A percentile compares a stretch with the other conserved stretches of the same genome.
Conservation (phyloP, 106 monocot genomes). For the Cymbidium sinense region DNA sequence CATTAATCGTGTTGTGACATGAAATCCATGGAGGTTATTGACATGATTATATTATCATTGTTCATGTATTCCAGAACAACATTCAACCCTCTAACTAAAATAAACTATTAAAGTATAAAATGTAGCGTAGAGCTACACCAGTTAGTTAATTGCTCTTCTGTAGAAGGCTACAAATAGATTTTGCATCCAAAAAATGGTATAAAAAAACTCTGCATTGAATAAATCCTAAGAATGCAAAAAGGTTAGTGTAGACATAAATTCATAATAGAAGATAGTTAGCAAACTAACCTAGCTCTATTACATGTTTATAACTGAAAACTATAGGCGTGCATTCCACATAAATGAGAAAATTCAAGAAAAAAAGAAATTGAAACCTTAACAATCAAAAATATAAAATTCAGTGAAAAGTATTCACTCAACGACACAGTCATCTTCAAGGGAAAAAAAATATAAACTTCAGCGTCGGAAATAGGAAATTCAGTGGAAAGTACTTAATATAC, state of each 20-base stretch:
- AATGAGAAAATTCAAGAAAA: neutral
- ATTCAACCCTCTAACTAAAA: too few species aligned
- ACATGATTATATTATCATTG: too few species aligned
- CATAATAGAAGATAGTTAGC: neutral
- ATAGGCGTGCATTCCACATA: neutral
- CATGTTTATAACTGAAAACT: neutral
- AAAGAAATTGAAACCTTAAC: neutral
- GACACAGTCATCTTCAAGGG: too few species aligned
- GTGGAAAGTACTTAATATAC: neutral
- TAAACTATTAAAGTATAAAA: too few species aligned
- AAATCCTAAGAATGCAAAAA: neutral
- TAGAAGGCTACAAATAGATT: neutral
- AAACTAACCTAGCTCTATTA: neutral
- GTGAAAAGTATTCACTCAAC: too few species aligned
- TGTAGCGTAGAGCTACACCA: too few species aligned
- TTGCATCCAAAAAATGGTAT: neutral
- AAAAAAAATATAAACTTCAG: neutral
- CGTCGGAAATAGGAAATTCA: neutral
- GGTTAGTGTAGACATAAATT: neutral
- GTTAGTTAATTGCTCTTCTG: neutral
- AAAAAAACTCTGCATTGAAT: neutral
- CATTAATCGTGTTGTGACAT: too few species aligned
- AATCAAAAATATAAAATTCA: neutral
- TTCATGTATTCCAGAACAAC: too few species aligned
- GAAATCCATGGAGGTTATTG: too few species aligned